Conservation (phyloP, 352 stramenopile species). For the Phytopythium oedochilum region DNA sequence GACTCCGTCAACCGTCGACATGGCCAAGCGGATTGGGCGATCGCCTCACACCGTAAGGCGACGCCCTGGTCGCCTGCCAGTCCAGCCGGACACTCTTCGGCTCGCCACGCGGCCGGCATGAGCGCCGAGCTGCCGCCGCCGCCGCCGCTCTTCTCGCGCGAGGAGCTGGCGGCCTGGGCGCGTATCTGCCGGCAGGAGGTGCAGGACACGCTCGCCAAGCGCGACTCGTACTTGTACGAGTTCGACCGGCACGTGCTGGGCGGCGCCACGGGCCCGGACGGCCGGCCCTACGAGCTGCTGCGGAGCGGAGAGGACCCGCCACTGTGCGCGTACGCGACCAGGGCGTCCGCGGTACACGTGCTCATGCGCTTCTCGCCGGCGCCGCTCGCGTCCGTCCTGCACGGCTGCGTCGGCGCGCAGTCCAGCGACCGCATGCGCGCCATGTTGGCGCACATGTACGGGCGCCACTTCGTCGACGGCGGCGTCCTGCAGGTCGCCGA, state of each 20-base stretch:
- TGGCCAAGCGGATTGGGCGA: too few species aligned
- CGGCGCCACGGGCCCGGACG: not conserved
- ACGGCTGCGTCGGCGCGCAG: conserved; percentile 19
- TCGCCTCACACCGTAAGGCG: too few species aligned
- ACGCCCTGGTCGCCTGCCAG: too few species aligned
- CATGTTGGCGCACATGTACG: conserved; percentile 35
- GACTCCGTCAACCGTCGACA: too few species aligned
- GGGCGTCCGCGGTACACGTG: conserved; percentile 17
- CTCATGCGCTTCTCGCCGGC: conserved; percentile 29
- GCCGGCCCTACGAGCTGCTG: conserved; percentile 24
- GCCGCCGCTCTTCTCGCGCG: conserved; percentile 13
- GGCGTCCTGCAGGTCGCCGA: conserved; percentile 11
- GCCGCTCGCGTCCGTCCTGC: conserved; percentile 30
- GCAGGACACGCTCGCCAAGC: conserved; percentile 17
- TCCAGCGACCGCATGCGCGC: conserved; percentile 28
- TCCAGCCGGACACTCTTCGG: too few species aligned
- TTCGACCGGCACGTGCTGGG: conserved; percentile 23
- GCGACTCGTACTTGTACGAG: conserved; percentile 37
- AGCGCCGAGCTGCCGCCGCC: too few species aligned
- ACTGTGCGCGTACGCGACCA: conserved; percentile 25
- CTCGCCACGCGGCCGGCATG: too few species aligned
- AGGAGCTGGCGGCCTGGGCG: conserved; percentile 21
- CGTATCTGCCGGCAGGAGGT: conserved; percentile 27
- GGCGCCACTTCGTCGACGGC: conserved; percentile 42
- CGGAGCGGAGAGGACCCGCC: too few species aligned